Percentiles rank a stretch among this genome's conserved stretches.
Conservation (phyloP, 768 basidiomycete genomes). For the Hericium alpestre region DNA sequence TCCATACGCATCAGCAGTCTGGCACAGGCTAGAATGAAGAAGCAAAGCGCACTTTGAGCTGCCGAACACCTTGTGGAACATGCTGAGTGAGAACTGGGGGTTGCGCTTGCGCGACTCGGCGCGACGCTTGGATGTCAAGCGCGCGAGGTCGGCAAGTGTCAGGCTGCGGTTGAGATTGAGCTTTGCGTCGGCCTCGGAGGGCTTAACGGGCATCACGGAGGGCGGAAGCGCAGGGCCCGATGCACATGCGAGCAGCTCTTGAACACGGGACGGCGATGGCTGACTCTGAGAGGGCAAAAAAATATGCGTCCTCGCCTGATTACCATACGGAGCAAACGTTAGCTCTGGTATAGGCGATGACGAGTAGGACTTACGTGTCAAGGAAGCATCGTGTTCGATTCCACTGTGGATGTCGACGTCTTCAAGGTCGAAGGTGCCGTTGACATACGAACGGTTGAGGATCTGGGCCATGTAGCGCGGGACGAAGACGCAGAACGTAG, state of each 20-base stretch:
- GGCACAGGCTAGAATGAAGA: not conserved
- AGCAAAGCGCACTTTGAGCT: conserved; percentile 42
- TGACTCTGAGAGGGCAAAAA: conserved; percentile 44
- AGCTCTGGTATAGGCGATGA: too few species aligned
- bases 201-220: too few species aligned
- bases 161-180: conserved; percentile 23
- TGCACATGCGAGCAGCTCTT: conserved; percentile 46
- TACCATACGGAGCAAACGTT: too few species aligned
- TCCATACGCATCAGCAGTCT: not conserved
- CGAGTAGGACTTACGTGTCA: conserved; percentile 35
- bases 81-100: conserved; percentile 40
- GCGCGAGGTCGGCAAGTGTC: conserved; percentile 48
- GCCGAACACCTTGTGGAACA: conserved; percentile 53
- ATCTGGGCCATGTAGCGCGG: conserved; percentile 49
- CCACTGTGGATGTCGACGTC: conserved; percentile 68
- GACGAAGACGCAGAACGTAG: conserved; percentile 58
- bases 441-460: conserved; percentile 44
- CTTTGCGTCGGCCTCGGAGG: conserved; percentile 1
- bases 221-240: conserved; percentile 37
- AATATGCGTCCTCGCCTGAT: conserved; percentile 42
- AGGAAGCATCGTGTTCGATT: conserved; percentile 61
- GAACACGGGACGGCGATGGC: conserved; percentile 34
- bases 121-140: conserved; percentile 48
- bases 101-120: conserved; percentile 44
- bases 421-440: conserved; percentile 50